Evolutionary conservation across 805 yeast genomes (phyloP).

Genomic region (Metschnikowia orientalis): DNA sequence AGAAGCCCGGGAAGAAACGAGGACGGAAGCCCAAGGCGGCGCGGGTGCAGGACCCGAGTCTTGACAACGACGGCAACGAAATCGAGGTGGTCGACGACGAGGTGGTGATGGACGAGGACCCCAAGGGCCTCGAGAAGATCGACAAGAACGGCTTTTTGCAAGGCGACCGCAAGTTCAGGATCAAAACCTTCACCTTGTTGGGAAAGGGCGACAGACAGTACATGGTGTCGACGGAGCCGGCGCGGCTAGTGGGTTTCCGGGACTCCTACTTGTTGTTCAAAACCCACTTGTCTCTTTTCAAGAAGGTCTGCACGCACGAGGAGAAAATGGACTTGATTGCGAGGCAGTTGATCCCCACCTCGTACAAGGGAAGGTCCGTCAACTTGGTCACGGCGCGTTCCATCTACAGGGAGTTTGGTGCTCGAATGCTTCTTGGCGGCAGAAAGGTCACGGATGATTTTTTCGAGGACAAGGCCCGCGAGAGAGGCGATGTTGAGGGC

Average conservation of each 20-base stretch:
- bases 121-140: slow-evolving; percentile 73
- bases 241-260: slow-evolving; percentile 89
- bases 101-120: slow-evolving; percentile 64
- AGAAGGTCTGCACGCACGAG: slow-evolving; percentile 65
- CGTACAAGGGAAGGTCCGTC: slow-evolving; percentile 86
- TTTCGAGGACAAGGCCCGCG: slow-evolving; percentile 60
- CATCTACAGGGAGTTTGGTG: slow-evolving; percentile 88
- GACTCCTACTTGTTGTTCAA: slow-evolving; percentile 88
- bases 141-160: slow-evolving; percentile 59
- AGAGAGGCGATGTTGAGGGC: slow-evolving; percentile 65
- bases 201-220: slow-evolving; percentile 68
- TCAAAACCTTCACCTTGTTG: slow-evolving; percentile 59
- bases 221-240: slow-evolving; percentile 95
- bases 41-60: slow-evolving; percentile 37
- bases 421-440: slow-evolving; percentile 76
- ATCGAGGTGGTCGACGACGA: slow-evolving; percentile 69
- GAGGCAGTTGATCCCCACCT: slow-evolving; percentile 77
- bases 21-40: slow-evolving; percentile 39
- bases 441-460: slow-evolving; percentile 81
- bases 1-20: slow-evolving; percentile 24
- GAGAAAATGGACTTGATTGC: slow-evolving; percentile 82
- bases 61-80: slow-evolving; percentile 68
- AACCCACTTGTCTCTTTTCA: slow-evolving; percentile 71
- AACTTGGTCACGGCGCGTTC: slow-evolving; percentile 89
- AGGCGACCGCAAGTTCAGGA: slow-evolving; percentile 73